A percentile compares a stretch with the other conserved stretches of the same genome.
phyloP scores from a whole-genome alignment of 768 basidiomycete genomes.

The Boletus sensibilis region DNA sequence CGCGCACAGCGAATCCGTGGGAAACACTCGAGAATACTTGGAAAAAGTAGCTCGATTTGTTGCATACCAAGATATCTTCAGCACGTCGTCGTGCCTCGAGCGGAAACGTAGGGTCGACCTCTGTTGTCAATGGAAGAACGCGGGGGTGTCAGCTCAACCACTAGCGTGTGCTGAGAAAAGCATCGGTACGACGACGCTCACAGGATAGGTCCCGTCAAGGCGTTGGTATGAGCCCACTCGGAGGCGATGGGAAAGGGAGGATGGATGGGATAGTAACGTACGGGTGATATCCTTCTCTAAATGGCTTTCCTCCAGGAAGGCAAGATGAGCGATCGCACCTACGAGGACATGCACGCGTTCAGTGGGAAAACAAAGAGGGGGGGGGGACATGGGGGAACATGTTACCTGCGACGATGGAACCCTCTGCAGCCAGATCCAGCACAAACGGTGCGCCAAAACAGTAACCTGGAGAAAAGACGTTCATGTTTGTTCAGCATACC shows the following conservation, averaged over 20 bases:
- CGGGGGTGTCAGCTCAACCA: background rate
- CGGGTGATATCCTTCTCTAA: slow-evolving; percentile 48
- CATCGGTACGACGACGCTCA: background rate
- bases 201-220: slow-evolving; percentile 19
- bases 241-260: background rate
- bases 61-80: slow-evolving; percentile 51
- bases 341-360: background rate
- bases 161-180: background rate
- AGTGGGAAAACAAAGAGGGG: background rate
- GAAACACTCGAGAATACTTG: slow-evolving; percentile 51
- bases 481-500: background rate
- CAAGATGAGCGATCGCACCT: slow-evolving; percentile 55
- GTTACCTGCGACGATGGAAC: slow-evolving; percentile 46
- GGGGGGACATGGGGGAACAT: background rate
- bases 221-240: background rate
- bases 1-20: slow-evolving; percentile 24
- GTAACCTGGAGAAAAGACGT: slow-evolving; percentile 39
- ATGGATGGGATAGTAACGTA: slow-evolving; percentile 24
- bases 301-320: slow-evolving; percentile 49
- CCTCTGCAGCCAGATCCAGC: slow-evolving; percentile 43
- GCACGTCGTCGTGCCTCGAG: slow-evolving; percentile 48
- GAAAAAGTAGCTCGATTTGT: slow-evolving; percentile 49
- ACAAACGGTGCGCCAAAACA: slow-evolving; percentile 56
- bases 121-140: slow-evolving; percentile 24
- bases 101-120: slow-evolving; percentile 52